Evolutionary conservation across 768 basidiomycete genomes (phyloP).

Genomic region (Suillus alpinus): DNA sequence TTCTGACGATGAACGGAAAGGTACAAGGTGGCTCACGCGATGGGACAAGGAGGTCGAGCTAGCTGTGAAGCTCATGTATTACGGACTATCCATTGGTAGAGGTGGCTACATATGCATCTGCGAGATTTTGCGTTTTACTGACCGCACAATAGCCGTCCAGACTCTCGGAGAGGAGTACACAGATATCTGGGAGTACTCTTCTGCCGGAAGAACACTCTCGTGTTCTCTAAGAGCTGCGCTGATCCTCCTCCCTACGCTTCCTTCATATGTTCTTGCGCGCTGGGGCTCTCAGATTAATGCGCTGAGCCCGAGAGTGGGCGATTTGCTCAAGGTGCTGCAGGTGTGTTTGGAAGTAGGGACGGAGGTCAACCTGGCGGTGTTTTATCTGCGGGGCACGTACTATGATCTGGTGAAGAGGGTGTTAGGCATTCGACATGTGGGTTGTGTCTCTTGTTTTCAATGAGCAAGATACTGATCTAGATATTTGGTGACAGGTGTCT

Average conservation of each 20-base stretch:
- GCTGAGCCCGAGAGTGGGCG: conserved; percentile 29
- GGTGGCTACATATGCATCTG: conserved; percentile 41
- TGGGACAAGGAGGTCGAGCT: conserved; percentile 84
- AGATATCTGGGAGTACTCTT: conserved; percentile 73
- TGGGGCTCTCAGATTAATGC: conserved; percentile 41
- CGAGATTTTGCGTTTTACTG: conserved; percentile 5
- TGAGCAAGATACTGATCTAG: background rate
- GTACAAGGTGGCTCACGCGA: conserved; percentile 73
- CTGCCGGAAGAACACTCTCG: conserved; percentile 41
- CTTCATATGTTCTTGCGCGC: conserved; percentile 57
- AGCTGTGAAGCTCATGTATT: conserved; percentile 64
- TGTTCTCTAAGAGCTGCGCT: conserved; percentile 46
- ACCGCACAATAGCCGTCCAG: conserved; percentile 54
- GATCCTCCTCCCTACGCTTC: conserved; percentile 64
- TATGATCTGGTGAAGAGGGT: conserved; percentile 70
- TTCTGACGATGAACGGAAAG: conserved; percentile 36
- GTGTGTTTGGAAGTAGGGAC: conserved; percentile 49
- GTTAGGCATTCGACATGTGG: conserved; percentile 67
- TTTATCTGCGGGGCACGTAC: conserved; percentile 80
- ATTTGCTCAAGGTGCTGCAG: conserved; percentile 40
- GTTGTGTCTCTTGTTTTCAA: conserved; percentile 10
- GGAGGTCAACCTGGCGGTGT: conserved; percentile 76
- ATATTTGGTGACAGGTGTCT: conserved; percentile 52
- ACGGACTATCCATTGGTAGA: conserved; percentile 70
- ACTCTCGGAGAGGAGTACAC: conserved; percentile 92